Evolutionary conservation across 495 filamentous ascomycete genomes (phyloP), one percentile per base, ranked within the genome.

Genomic region (Penicillium waksmanii): DNA sequence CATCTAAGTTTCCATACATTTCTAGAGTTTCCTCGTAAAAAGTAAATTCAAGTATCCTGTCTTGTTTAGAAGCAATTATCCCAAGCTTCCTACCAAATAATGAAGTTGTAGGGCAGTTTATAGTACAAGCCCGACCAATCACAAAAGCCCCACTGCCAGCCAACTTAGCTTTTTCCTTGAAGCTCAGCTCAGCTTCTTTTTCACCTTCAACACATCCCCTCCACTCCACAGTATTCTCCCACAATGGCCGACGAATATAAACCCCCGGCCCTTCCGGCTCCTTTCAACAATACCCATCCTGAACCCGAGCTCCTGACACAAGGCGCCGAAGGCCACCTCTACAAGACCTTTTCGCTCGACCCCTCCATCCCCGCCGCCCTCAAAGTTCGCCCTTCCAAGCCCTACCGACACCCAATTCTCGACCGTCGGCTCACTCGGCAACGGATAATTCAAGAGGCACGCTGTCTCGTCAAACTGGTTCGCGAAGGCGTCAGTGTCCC

Each of bases 291-390:
- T 65, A 81, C 85, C 38, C 58, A 74, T 65, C 78, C 85, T 17
- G 77, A 84, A 50, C 76, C 81, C 60, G 72, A 77, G 15, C 79
- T 95, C 66, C 82, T 97, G 58, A 85, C 88, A 38, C 95, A 97
- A 82, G 95, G 95, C 77, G 95, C 95, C 73, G 95, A 98, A 84
- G 92, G 90, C 48, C 91, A 93, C 66, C 82, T 98, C 70, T 98
- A 93, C 89, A 84, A 84, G 65, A 94, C 93, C 9, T 86, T 83
- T 63, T 93, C 90, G 77, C 89, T 96, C 64, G 67, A 80, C 13
- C 84, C 91, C 56, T 62, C 75, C 57, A 82, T 83, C 47, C 85
- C 89, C 13, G 89, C 86, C 66, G 91, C 92, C 0, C 87, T 98
- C 57, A 98, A 98, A 78, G 86, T 96, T 83, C 92, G 95, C 12